Evolutionary conservation across 495 filamentous ascomycete species (phyloP).

Genomic region (Podospora pseudoanserina): DNA sequence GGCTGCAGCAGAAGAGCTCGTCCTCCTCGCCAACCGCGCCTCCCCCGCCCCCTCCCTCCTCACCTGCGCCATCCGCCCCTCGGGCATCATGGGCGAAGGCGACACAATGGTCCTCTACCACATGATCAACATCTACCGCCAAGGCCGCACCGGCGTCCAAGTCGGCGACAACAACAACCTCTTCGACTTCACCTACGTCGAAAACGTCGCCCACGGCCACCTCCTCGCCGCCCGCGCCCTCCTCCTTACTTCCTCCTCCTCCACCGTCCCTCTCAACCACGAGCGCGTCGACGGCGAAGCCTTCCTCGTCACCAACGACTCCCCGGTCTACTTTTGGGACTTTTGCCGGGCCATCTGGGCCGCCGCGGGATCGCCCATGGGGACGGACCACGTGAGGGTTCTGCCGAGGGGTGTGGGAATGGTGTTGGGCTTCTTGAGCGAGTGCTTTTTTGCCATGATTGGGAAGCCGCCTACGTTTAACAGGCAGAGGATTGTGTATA

Average conservation of each 20-base stretch:
- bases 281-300: conserved; percentile 89
- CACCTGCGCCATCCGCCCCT: conserved; percentile 77
- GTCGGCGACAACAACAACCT: conserved; percentile 85
- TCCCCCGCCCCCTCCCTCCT: conserved; percentile 58
- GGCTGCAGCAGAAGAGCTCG: conserved; percentile 82
- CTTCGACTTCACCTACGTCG: conserved; percentile 81
- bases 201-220: conserved; percentile 73
- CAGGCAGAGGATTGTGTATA: conserved; percentile 67
- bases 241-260: conserved; percentile 53
- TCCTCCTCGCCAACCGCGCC: conserved; percentile 77
- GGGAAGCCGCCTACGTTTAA: conserved; percentile 75
- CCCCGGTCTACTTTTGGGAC: conserved; percentile 96
- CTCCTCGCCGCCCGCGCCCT: conserved; percentile 70
- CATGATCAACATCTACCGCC: conserved; percentile 61
- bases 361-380: conserved; percentile 59
- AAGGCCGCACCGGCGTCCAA: conserved; percentile 71
- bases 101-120: conserved; percentile 64
- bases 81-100: conserved; percentile 88
- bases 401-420: conserved; percentile 63
- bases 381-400: conserved; percentile 64
- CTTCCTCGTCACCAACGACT: conserved; percentile 93
- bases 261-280: conserved; percentile 60
- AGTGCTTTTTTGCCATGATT: conserved; percentile 62
- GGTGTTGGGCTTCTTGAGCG: conserved; percentile 63
- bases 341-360: conserved; percentile 76